phyloP scores from a whole-genome alignment of 106 monocot species.

The Iris macrosiphon region DNA sequence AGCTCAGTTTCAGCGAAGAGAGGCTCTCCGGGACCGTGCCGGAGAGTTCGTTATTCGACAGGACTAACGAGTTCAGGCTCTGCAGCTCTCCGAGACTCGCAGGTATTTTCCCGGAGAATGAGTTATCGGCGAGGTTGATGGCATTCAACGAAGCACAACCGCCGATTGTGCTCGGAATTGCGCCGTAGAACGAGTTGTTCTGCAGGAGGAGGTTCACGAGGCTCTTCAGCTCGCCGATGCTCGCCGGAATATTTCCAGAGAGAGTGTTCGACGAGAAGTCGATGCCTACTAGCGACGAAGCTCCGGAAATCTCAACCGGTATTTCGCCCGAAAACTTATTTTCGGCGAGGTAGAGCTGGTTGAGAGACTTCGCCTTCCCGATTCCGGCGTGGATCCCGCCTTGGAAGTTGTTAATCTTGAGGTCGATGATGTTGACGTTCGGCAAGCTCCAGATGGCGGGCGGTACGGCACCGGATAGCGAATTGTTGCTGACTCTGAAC shows the following conservation, averaged over 20 bases:
- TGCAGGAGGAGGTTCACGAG: slow-evolving; percentile 27
- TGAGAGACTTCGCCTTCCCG: slow-evolving; percentile 12
- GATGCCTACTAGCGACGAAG: slow-evolving; percentile 27
- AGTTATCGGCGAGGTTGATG: slow-evolving; percentile 44
- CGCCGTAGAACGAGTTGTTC: slow-evolving; percentile 41
- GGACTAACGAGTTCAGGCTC: slow-evolving; percentile 28
- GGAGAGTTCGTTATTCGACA: slow-evolving; percentile 39
- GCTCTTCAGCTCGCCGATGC: slow-evolving; percentile 30
- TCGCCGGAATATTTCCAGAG: slow-evolving; percentile 51
- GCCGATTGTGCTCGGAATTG: slow-evolving; percentile 39
- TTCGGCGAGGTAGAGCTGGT: slow-evolving; percentile 53
- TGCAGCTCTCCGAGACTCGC: slow-evolving; percentile 15
- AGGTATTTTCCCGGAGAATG: slow-evolving; percentile 54
- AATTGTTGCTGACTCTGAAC: slow-evolving; percentile 27
- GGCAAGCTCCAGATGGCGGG: slow-evolving; percentile 44
- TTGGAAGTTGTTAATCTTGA: slow-evolving; percentile 60
- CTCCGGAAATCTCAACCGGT: slow-evolving; percentile 44
- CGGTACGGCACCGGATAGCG: slow-evolving; percentile 27
- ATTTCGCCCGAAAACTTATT: slow-evolving; percentile 60
- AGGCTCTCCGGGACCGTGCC: slow-evolving; percentile 49
- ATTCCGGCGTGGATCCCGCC: slow-evolving; percentile 29
- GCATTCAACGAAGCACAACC: slow-evolving; percentile 26
- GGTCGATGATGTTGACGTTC: slow-evolving; percentile 49
- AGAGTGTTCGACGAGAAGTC: slow-evolving; percentile 37
- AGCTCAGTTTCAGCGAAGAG: slow-evolving; percentile 21